Percentiles rank a stretch among this genome's conserved stretches.
Evolutionary conservation across 108 stramenopile genomes (phyloP).

Genomic region (Cyclotella baltica): DNA sequence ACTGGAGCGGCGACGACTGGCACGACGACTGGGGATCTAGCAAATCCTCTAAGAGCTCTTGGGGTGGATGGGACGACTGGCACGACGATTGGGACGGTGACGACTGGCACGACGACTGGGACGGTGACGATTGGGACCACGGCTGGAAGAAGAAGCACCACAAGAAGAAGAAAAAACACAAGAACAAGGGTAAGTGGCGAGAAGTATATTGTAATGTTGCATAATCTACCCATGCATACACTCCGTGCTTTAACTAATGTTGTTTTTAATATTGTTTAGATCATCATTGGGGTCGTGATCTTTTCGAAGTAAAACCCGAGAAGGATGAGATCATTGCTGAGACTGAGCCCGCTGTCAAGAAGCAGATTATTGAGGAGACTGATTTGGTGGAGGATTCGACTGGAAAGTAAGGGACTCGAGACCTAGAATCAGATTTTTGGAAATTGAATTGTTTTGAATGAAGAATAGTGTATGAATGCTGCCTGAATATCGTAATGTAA

Average conservation of each 20-base stretch:
- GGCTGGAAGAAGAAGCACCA: background rate
- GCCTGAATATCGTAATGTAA: too few species aligned
- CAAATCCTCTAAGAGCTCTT: background rate
- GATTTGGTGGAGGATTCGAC: too few species aligned
- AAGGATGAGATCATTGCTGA: too few species aligned
- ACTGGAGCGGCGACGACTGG: background rate
- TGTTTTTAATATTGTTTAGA: background rate
- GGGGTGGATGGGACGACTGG: slow-evolving; percentile 4
- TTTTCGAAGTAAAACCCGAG: background rate
- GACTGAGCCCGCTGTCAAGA: too few species aligned
- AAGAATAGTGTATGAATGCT: too few species aligned
- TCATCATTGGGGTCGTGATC: background rate
- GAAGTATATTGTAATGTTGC: too few species aligned
- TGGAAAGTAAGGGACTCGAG: too few species aligned
- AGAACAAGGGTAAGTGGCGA: too few species aligned
- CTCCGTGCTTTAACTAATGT: background rate
- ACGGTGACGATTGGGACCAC: background rate
- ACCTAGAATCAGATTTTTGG: too few species aligned
- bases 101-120: background rate
- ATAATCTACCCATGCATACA: too few species aligned
- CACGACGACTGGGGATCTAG: background rate
- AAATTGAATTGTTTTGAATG: too few species aligned
- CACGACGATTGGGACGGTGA: background rate
- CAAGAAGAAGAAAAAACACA: background rate
- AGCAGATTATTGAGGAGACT: too few species aligned